These are phyloP conservation scores for Pelargonium fulgidum DNA, from an alignment of 441 rosid genomes.

Conservation along the genomic window DNA sequence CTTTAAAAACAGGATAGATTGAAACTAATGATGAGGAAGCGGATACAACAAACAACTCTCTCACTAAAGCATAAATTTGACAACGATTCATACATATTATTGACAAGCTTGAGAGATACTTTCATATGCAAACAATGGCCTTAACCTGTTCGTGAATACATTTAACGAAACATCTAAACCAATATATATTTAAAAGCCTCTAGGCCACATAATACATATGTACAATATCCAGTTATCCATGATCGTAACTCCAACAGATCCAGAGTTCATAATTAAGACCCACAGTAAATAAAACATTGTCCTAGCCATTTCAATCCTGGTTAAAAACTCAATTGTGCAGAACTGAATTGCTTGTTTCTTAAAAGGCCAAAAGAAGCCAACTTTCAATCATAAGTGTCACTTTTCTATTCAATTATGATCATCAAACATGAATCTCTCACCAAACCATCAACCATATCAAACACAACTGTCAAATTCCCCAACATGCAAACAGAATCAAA, in stretches of 20 bases:
- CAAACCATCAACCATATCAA: neutral
- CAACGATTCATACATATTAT: too few relatives aligned
- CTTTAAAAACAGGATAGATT: too few relatives aligned
- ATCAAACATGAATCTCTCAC: neutral
- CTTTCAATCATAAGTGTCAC: neutral
- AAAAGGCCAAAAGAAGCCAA: slow-evolving; percentile 1
- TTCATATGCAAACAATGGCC: neutral
- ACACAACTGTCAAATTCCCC: neutral
- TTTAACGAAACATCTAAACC: neutral
- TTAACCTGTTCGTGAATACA: neutral
- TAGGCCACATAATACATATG: neutral
- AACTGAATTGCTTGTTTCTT: neutral
- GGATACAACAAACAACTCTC: too few relatives aligned
- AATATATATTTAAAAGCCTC: neutral
- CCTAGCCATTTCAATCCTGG: neutral
- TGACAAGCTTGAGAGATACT: neutral
- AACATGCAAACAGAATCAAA: neutral
- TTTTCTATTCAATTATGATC: neutral
- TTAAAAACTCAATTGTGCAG: neutral
- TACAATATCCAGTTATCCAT: neutral
- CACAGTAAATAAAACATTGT: neutral
- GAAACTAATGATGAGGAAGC: too few relatives aligned
- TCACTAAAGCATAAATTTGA: too few relatives aligned
- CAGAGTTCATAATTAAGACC: neutral
- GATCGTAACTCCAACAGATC: neutral